These are phyloP conservation scores for Trichosanthes truncata DNA, from an alignment of 306 rosid genomes.

Conservation along the genomic window DNA sequence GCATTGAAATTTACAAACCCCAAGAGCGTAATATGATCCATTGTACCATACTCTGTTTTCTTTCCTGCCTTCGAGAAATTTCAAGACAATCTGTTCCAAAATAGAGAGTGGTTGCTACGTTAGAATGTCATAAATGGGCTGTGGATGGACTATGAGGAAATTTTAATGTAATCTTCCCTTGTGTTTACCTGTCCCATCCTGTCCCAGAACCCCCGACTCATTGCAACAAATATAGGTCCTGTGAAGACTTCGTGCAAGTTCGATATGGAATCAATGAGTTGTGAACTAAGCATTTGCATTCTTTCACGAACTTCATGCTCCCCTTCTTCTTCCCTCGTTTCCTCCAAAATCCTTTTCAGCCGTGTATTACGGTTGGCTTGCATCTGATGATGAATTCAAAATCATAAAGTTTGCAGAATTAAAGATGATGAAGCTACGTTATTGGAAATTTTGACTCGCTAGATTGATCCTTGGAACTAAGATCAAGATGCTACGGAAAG, in stretches of 20 bases:
- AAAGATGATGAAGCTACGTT: not conserved
- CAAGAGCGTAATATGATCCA: slow-evolving; percentile 91
- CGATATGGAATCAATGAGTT: slow-evolving; percentile 65
- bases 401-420: not conserved
- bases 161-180: not conserved
- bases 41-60: slow-evolving; percentile 88
- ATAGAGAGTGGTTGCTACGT: not conserved
- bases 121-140: slow-evolving; percentile 1
- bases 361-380: slow-evolving; percentile 62
- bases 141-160: not conserved
- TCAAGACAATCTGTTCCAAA: slow-evolving; percentile 54
- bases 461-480: not conserved
- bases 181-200: slow-evolving; percentile 83
- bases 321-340: slow-evolving; percentile 84
- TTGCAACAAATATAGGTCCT: slow-evolving; percentile 64
- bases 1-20: slow-evolving; percentile 39
- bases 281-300: slow-evolving; percentile 74
- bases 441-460: not conserved
- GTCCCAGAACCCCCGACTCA: slow-evolving; percentile 87
- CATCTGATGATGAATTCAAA: slow-evolving; percentile 34
- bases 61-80: slow-evolving; percentile 88
- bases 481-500: not conserved
- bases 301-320: slow-evolving; percentile 89
- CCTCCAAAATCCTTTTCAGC: slow-evolving; percentile 83
- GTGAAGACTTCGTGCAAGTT: slow-evolving; percentile 84